phyloP scores from a whole-genome alignment of 2,329 filamentous ascomycete species.

The Acrocalymma vagum region DNA sequence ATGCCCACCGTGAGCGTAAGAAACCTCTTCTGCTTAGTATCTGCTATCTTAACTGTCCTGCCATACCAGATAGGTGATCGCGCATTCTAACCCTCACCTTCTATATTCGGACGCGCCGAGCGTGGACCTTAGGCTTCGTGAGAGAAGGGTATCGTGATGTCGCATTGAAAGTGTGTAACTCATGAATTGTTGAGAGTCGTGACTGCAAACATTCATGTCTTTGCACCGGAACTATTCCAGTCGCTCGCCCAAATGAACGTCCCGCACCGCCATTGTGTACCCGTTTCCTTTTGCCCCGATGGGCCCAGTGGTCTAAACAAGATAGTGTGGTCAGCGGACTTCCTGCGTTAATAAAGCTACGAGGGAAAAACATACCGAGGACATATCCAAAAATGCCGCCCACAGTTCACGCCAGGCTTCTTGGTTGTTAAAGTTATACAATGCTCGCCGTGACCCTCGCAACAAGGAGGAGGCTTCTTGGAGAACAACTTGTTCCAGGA shows the following conservation, averaged over 20 bases:
- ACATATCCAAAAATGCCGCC: conserved; percentile 73
- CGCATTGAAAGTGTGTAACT: no score
- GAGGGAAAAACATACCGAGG: conserved; percentile 59
- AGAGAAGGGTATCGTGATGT: no score
- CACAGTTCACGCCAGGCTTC: conserved; percentile 85
- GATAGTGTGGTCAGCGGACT: conserved; percentile 4
- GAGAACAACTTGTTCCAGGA: conserved; percentile 87
- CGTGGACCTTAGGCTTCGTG: no score
- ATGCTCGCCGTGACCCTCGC: conserved; percentile 83
- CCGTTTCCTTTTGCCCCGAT: conserved; percentile 82
- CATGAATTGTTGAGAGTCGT: no score
- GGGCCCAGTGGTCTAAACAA: conserved; percentile 76
- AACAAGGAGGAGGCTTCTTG: conserved; percentile 76
- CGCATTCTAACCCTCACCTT: no score
- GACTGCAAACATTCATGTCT: conserved; percentile 1
- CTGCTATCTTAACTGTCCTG: no score
- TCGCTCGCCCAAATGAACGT: conserved; percentile 81
- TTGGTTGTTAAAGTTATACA: conserved; percentile 87
- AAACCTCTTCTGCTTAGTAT: no score
- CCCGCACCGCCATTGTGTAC: conserved; percentile 84
- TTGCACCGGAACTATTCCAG: conserved; percentile 55
- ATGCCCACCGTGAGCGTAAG: no score
- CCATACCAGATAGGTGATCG: no score
- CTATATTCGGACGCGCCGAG: no score
- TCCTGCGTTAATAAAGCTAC: not conserved